Base-by-base conservation (phyloP, 441 rosid species). In the Arabidopsis lyrata region DNA sequence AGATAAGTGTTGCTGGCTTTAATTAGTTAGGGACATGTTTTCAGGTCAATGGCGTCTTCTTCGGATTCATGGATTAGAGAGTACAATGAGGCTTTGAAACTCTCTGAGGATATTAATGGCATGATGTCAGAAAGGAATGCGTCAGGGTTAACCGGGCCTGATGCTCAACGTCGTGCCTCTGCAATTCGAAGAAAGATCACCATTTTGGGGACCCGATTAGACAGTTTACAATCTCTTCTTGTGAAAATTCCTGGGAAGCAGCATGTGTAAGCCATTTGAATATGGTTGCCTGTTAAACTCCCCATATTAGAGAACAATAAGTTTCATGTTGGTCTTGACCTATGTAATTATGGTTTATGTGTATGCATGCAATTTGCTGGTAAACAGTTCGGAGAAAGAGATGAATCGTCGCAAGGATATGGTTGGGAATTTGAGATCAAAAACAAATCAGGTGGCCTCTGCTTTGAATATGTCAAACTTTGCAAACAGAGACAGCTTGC, bases 321-420 rank as follows among this genome's bases (percentile, higher is more conserved):
- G 63, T 59, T 59, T 50, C 38, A 49, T 41, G 67, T 29, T 62
- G 32, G 42, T 24, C 57, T 49, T 57, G 47, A 29, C 34, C 5
- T 60, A 4, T 52, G 56, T 57, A 5, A 48, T 47, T 50, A 14
- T 71, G 10, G 52, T 6, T 59, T 16, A 8, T 49, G 14, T 49
- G 18, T 39, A 12, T 74, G 31, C 11, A 12, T 74, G 31, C 11
- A 6, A n/a, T 24, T 24, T 69, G 77, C 16, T 70, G 39, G 47
- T 70, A 24, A 18, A 15, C 90, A 95, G 96, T 52, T 88, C 95
- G 16, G 99, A 95, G 69, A 95, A 89, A 79, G 99, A 95, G 87
- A 86, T 92, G 91, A 95, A 95, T 73, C 95, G 98, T 66, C 97
- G 95, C 60, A 90, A 81, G 84, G 97, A 92, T 77, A 82, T 86